These are phyloP conservation scores for Pinus albicaulis DNA, from an alignment of 75 land plant species.

Conservation along the genomic window DNA sequence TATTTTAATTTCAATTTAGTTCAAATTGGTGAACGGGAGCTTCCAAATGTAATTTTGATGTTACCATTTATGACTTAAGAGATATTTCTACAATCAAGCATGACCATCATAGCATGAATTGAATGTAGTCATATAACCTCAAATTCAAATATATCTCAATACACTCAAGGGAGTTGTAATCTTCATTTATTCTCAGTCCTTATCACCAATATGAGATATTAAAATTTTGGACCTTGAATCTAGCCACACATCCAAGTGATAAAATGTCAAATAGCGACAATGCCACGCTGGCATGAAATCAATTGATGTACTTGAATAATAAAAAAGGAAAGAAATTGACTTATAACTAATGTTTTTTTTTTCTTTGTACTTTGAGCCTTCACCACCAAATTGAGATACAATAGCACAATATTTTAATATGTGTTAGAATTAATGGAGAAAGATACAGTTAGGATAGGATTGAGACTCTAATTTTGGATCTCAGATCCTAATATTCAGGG, in stretches of 20 bases:
- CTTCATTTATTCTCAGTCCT: neutral
- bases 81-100: neutral
- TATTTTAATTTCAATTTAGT: neutral
- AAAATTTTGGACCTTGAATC: neutral
- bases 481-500: too few relatives aligned
- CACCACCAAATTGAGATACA: neutral
- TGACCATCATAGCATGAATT: neutral
- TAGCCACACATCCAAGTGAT: neutral
- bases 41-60: neutral
- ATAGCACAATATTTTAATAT: neutral
- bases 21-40: neutral
- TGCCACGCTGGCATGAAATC: neutral
- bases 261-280: neutral
- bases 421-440: too few relatives aligned
- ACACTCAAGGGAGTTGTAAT: neutral
- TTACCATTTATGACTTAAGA: neutral
- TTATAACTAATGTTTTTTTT: neutral
- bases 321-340: neutral
- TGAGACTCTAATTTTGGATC: too few relatives aligned
- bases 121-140: neutral
- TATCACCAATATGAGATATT: neutral
- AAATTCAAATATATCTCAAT: conserved; percentile 1
- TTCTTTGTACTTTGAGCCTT: neutral
- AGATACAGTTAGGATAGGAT: too few relatives aligned
- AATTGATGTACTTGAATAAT: neutral